A percentile compares a stretch with the other conserved stretches of the same genome.
Evolutionary conservation across 495 filamentous ascomycete genomes (phyloP).

Genomic region (Penicillium crystallinum): DNA sequence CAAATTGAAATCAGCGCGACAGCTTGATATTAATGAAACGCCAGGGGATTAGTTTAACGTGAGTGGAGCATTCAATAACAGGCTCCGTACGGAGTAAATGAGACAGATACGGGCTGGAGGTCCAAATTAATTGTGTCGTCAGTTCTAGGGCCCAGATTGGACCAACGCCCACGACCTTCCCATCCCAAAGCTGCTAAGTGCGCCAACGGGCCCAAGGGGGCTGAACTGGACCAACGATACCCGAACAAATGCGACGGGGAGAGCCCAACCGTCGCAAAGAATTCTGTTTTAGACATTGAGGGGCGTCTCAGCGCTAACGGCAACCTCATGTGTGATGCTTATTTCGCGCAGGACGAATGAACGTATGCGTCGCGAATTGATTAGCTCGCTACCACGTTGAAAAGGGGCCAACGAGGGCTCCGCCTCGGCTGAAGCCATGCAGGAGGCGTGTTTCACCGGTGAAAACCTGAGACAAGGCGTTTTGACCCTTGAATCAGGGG

Average conservation of each 20-base stretch:
- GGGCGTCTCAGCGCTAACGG: conserved; percentile 9
- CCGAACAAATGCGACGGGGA: neutral
- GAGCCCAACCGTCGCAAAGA: neutral
- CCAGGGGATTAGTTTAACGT: conserved; percentile 8
- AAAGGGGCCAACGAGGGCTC: conserved; percentile 9
- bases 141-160: conserved; percentile 4
- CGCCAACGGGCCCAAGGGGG: neutral
- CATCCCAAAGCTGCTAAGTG: neutral
- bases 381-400: conserved; percentile 20
- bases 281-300: neutral
- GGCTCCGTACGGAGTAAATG: conserved; percentile 22
- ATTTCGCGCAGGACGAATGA: conserved; percentile 28
- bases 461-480: conserved; percentile 15
- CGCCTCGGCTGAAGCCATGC: conserved; percentile 2
- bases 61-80: conserved; percentile 14
- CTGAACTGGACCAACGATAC: conserved; percentile 7
- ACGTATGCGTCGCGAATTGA: conserved; percentile 17
- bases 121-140: conserved; percentile 1
- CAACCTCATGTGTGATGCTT: conserved; percentile 28
- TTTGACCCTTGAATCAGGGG: conserved; percentile 8
- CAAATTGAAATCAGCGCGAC: conserved; percentile 3
- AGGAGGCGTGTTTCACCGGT: conserved; percentile 28
- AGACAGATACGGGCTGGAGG: conserved; percentile 17
- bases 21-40: conserved; percentile 8
- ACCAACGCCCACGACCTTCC: neutral